phyloP scores from a whole-genome alignment of 1,284 basidiomycete genomes.

The Moesziomyces globuligerus region DNA sequence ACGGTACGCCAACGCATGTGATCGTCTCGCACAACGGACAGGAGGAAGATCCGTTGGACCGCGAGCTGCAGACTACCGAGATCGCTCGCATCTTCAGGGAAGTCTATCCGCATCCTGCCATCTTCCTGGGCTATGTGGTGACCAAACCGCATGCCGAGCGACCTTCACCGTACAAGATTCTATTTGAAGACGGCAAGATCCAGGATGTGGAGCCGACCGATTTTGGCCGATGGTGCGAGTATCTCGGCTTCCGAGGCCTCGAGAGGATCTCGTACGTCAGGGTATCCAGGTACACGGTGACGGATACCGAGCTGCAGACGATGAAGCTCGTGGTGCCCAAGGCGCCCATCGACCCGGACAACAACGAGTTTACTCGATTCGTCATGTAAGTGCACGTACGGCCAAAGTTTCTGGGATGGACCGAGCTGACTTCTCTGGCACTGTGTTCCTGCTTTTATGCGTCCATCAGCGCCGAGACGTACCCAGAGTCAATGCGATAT shows the following conservation, averaged over 20 bases:
- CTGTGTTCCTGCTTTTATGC: neutral
- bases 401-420: neutral
- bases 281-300: slow-evolving; percentile 62
- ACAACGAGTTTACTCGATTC: slow-evolving; percentile 37
- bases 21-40: slow-evolving; percentile 92
- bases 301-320: slow-evolving; percentile 64
- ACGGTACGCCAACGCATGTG: slow-evolving; percentile 82
- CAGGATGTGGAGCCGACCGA: slow-evolving; percentile 70
- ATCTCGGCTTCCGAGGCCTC: slow-evolving; percentile 60
- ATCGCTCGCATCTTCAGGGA: slow-evolving; percentile 82
- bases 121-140: slow-evolving; percentile 80
- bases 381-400: slow-evolving; percentile 28
- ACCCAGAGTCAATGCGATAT: slow-evolving; percentile 41
- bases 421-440: slow-evolving; percentile 6
- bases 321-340: slow-evolving; percentile 59
- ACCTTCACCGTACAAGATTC: slow-evolving; percentile 85
- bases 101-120: slow-evolving; percentile 79
- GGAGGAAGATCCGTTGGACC: slow-evolving; percentile 86
- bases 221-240: slow-evolving; percentile 62
- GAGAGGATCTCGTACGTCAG: slow-evolving; percentile 60
- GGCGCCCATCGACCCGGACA: slow-evolving; percentile 48
- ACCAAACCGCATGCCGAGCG: slow-evolving; percentile 78
- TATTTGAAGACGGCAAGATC: slow-evolving; percentile 69
- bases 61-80: slow-evolving; percentile 85
- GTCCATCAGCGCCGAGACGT: slow-evolving; percentile 29